Evolutionary conservation across 1,284 basidiomycete genomes (phyloP).

Genomic region (Mrakiaceae sp.): DNA sequence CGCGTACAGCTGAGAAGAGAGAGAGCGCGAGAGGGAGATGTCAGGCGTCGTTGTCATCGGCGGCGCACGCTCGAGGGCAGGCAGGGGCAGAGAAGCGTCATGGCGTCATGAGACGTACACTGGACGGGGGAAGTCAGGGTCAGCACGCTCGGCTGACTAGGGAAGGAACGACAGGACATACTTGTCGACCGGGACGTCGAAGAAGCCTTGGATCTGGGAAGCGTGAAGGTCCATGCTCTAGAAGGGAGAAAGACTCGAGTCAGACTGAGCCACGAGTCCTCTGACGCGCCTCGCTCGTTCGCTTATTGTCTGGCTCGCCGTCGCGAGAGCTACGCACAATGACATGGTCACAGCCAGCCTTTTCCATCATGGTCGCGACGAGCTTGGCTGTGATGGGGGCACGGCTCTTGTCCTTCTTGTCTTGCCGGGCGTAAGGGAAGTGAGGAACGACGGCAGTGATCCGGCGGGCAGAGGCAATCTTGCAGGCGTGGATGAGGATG

Average conservation of each 20-base stretch:
- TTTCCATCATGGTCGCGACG: constrained; percentile 97
- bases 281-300: no score
- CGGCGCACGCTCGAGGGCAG: no score
- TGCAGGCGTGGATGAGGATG: constrained; percentile 99
- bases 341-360: constrained; percentile 95
- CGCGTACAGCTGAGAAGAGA: constrained; percentile 70
- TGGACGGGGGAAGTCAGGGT: not conserved
- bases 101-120: not conserved
- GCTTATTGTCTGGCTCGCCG: no score
- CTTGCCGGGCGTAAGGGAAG: constrained; percentile 90
- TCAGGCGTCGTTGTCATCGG: not conserved
- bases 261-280: not conserved
- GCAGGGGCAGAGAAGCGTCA: no score
- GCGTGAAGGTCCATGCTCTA: constrained; percentile 98
- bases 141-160: not conserved
- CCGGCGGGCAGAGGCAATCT: constrained; percentile 86
- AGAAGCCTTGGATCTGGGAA: constrained; percentile 99
- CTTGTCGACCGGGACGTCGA: constrained; percentile 99
- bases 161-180: constrained; percentile 41
- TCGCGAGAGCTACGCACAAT: constrained; percentile 54
- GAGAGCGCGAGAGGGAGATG: constrained; percentile 16
- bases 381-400: constrained; percentile 98
- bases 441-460: constrained; percentile 94
- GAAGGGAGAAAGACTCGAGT: constrained; percentile 5
- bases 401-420: constrained; percentile 99